These are phyloP conservation scores for Erythrobasidium yunnanense DNA, from an alignment of 768 basidiomycete species.

Conservation along the genomic window DNA sequence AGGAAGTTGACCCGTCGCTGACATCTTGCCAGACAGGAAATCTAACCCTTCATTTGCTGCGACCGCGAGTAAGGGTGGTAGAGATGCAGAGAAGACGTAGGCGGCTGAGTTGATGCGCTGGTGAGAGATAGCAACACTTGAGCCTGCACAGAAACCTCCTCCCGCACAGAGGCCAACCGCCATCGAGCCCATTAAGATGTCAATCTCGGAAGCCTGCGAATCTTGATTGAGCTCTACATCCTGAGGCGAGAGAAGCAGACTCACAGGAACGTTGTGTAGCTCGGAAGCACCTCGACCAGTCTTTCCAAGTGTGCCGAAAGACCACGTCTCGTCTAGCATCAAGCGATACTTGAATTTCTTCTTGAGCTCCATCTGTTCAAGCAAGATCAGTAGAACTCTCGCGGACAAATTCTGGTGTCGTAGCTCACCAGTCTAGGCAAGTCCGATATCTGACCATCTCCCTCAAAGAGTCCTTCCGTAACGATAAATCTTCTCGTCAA, in stretches of 20 bases:
- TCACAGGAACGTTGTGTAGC: slow-evolving; percentile 84
- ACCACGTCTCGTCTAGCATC: slow-evolving; percentile 84
- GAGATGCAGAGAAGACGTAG: slow-evolving; percentile 90
- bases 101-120: slow-evolving; percentile 95
- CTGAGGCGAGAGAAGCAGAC: too few relatives aligned
- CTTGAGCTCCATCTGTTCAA: slow-evolving; percentile 74
- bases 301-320: slow-evolving; percentile 82
- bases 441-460: slow-evolving; percentile 83
- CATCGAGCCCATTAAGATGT: slow-evolving; percentile 86
- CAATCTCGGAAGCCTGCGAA: slow-evolving; percentile 66
- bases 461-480: slow-evolving; percentile 93
- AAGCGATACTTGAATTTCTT: slow-evolving; percentile 89
- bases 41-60: slow-evolving; percentile 76
- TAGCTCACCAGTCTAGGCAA: slow-evolving; percentile 73
- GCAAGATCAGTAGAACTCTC: not conserved
- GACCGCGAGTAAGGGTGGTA: slow-evolving; percentile 80
- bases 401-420: not conserved
- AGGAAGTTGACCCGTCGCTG: slow-evolving; percentile 41
- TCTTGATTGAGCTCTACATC: not conserved
- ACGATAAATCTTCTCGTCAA: slow-evolving; percentile 88
- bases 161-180: slow-evolving; percentile 69
- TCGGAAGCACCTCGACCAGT: slow-evolving; percentile 94
- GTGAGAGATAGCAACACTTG: slow-evolving; percentile 67
- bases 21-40: slow-evolving; percentile 48
- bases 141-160: slow-evolving; percentile 94